A percentile compares a stretch with the other conserved stretches of the same genome.
These are phyloP conservation scores for Ilex asprella DNA, from an alignment of 257 asterid species.

Conservation along the genomic window DNA sequence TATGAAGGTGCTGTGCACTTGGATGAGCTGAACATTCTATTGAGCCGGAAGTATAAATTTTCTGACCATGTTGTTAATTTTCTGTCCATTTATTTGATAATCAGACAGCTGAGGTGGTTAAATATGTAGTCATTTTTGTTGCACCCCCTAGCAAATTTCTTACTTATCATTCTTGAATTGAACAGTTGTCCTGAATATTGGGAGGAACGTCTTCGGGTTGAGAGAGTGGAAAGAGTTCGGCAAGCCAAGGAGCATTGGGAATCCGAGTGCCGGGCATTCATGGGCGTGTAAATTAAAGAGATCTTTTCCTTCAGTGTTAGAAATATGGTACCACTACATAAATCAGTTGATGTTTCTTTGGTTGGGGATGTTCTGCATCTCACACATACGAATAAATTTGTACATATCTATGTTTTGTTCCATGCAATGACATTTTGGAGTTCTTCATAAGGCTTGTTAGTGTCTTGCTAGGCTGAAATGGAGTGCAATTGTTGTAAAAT, in stretches of 20 bases:
- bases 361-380: not conserved
- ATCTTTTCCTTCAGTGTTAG: not conserved
- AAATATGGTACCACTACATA: no score
- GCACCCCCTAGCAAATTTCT: not conserved
- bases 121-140: not conserved
- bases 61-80: not conserved
- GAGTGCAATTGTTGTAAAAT: no score
- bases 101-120: not conserved
- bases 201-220: conserved; percentile 60
- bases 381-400: no score
- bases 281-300: conserved; percentile 36
- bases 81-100: not conserved
- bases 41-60: conserved; percentile 51
- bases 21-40: conserved; percentile 80
- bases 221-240: conserved; percentile 58
- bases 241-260: conserved; percentile 96
- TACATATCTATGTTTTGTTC: no score
- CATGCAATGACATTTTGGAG: no score
- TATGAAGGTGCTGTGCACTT: conserved; percentile 64
- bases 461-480: no score
- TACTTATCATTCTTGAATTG: not conserved
- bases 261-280: conserved; percentile 58
- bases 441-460: no score
- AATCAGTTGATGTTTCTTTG: not conserved
- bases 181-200: conserved; percentile 78